Conservation (phyloP, 768 basidiomycete genomes). For the Leucocoprinus birnbaumii region DNA sequence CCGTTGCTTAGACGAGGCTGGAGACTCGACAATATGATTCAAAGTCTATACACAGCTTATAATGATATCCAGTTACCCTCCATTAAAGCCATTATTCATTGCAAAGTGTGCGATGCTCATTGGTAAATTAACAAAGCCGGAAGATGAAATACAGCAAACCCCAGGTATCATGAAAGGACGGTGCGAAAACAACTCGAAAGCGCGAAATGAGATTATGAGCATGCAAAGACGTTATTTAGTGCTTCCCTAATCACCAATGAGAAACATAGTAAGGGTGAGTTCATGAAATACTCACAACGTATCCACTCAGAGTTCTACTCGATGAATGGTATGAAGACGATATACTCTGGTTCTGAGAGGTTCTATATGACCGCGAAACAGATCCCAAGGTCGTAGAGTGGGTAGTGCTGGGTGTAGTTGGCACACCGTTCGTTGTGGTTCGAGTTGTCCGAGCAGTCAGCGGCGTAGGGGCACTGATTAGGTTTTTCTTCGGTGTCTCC, state of each 20-base stretch:
- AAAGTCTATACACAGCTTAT: neutral
- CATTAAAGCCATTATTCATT: conserved; percentile 21
- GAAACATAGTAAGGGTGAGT: neutral
- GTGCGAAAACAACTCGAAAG: conserved; percentile 8
- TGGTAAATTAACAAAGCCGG: conserved; percentile 15
- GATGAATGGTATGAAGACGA: conserved; percentile 68
- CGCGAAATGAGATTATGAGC: conserved; percentile 13
- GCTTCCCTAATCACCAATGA: conserved; percentile 27
- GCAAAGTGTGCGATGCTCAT: conserved; percentile 32
- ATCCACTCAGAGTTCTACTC: conserved; percentile 69
- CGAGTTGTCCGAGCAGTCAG: conserved; percentile 75
- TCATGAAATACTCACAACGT: conserved; percentile 49
- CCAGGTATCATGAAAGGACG: conserved; percentile 12
- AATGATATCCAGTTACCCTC: neutral
- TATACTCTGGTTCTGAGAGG: conserved; percentile 67
- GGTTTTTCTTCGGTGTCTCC: conserved; percentile 84
- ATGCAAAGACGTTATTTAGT: conserved; percentile 30
- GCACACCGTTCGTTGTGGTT: conserved; percentile 45
- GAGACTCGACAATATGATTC: conserved; percentile 36
- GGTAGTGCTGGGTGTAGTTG: conserved; percentile 57
- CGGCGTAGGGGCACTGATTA: conserved; percentile 87
- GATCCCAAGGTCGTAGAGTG: conserved; percentile 57
- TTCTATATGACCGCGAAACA: conserved; percentile 64
- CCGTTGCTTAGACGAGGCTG: conserved; percentile 47
- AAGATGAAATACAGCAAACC: conserved; percentile 30